Evolutionary conservation across 106 monocot genomes (phyloP).

Genomic region (Xerophyta viscosa): DNA sequence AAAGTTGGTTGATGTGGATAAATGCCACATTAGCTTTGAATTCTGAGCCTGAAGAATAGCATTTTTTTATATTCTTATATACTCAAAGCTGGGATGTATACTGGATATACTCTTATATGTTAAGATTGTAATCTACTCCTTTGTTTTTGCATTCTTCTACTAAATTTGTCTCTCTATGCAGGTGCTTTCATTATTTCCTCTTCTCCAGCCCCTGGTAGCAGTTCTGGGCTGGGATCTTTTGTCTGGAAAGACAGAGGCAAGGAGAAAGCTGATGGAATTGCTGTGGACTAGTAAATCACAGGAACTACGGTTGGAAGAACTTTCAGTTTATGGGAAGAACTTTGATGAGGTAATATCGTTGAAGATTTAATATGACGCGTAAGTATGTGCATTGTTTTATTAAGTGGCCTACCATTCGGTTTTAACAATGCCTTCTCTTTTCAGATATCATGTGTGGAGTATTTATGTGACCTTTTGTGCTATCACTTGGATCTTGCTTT

Average conservation of each 20-base stretch:
- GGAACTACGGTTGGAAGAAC: constrained; percentile 58
- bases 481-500: constrained; percentile 86
- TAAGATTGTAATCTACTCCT: neutral
- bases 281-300: constrained; percentile 95
- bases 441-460: constrained; percentile 81
- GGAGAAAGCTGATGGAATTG: constrained; percentile 66
- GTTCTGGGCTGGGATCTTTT: constrained; percentile 94
- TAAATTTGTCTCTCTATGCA: constrained; percentile 16
- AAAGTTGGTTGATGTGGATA: too few species aligned
- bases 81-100: too few species aligned
- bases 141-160: constrained; percentile 1
- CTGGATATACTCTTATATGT: too few species aligned
- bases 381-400: too few species aligned
- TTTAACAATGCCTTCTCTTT: constrained; percentile 12
- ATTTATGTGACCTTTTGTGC: constrained; percentile 90
- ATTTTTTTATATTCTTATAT: too few species aligned
- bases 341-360: constrained; percentile 57
- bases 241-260: constrained; percentile 54
- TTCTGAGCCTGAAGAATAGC: too few species aligned
- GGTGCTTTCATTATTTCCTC: constrained; percentile 83
- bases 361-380: too few species aligned
- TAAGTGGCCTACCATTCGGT: neutral
- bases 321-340: constrained; percentile 46
- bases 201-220: constrained; percentile 87
- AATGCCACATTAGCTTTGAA: too few species aligned